Percentiles rank a stretch among this genome's conserved stretches.
These are phyloP conservation scores for Drechmeria coniospora DNA, from an alignment of 2,329 filamentous ascomycete species.

Conservation along the genomic window DNA sequence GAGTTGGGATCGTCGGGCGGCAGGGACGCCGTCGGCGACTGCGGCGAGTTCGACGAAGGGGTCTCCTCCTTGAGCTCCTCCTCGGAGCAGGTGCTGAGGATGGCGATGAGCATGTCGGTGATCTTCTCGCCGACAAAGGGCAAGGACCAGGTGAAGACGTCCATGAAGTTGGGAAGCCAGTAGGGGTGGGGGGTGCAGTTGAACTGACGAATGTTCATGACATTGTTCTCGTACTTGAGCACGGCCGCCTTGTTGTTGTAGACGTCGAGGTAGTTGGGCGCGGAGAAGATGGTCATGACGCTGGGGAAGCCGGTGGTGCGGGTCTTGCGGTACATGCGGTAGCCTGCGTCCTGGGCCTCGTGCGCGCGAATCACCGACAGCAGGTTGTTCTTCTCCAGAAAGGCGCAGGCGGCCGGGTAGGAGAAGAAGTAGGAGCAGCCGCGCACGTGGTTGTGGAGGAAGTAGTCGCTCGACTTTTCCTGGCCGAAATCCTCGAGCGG, in stretches of 20 bases:
- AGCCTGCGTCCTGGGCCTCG: constrained; percentile 95
- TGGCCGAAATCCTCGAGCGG: constrained; percentile 96
- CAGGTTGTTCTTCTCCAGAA: constrained; percentile 97
- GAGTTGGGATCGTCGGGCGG: constrained; percentile 56
- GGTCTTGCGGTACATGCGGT: constrained; percentile 98
- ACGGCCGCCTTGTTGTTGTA: constrained; percentile 99
- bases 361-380: constrained; percentile 94
- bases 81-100: constrained; percentile 97
- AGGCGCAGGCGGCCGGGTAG: constrained; percentile 90
- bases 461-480: constrained; percentile 96
- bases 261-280: constrained; percentile 95
- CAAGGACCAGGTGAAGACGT: constrained; percentile 99
- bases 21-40: constrained; percentile 49
- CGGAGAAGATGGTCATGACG: constrained; percentile 99
- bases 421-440: constrained; percentile 99
- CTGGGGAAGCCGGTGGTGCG: constrained; percentile 95
- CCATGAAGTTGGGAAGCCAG: constrained; percentile 99
- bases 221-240: constrained; percentile 98
- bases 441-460: constrained; percentile 94
- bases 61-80: constrained; percentile 87
- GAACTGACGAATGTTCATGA: constrained; percentile 99
- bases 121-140: constrained; percentile 99
- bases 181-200: constrained; percentile 99
- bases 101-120: constrained; percentile 97
- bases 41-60: constrained; percentile 34